Conservation (phyloP, 495 filamentous ascomycete genomes). For the Echria macrotheca region DNA sequence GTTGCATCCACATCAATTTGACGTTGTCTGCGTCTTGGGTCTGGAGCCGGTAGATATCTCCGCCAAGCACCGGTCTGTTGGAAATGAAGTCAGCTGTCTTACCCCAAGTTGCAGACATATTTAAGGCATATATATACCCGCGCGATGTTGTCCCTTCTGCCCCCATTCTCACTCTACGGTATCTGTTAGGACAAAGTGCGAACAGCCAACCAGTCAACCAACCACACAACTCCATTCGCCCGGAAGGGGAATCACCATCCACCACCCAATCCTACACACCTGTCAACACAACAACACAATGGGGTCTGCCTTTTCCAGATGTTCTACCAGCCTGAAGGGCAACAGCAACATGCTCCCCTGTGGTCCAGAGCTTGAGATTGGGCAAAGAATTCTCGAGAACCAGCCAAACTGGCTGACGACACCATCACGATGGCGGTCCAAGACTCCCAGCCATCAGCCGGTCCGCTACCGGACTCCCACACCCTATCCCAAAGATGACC, state of each 20-base stretch:
- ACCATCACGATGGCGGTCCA: constrained; percentile 17
- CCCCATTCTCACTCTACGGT: too few species aligned
- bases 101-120: not conserved
- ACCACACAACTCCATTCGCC: too few species aligned
- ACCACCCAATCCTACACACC: not conserved
- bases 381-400: constrained; percentile 22
- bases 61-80: constrained; percentile 21
- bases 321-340: constrained; percentile 10
- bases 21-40: too few species aligned
- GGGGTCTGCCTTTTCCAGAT: constrained; percentile 24
- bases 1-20: not conserved
- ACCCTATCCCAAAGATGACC: constrained; percentile 25
- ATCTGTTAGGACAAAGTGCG: too few species aligned
- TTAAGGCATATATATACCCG: constrained; percentile 5
- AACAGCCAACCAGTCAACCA: too few species aligned
- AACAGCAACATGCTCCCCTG: too few species aligned
- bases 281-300: constrained; percentile 8
- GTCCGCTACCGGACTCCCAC: constrained; percentile 27
- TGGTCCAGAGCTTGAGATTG: too few species aligned
- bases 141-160: not conserved
- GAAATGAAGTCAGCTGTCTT: constrained; percentile 1
- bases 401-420: constrained; percentile 27
- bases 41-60: constrained; percentile 14
- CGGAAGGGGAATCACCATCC: too few species aligned
- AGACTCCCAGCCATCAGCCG: constrained; percentile 12